Conservation (phyloP, 73 alveolate genomes). For the Loxodes magnus region DNA sequence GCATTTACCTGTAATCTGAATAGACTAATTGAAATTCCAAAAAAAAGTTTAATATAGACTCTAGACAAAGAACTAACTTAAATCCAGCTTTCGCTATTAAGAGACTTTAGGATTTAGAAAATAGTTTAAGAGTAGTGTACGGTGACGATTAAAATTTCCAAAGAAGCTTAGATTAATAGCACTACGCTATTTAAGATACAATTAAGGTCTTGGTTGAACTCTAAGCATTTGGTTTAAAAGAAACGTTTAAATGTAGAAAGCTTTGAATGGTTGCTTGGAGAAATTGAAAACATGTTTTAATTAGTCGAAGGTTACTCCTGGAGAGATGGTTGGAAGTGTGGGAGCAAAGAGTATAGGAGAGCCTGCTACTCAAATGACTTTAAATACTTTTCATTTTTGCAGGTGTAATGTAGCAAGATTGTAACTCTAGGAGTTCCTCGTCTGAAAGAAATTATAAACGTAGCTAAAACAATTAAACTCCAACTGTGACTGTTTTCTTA, state of each 20-base stretch:
- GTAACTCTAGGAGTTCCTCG: slow-evolving; percentile 99
- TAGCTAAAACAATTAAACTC: slow-evolving; percentile 90
- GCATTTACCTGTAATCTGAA: slow-evolving; percentile 89
- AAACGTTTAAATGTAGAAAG: slow-evolving; percentile 76
- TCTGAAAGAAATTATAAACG: slow-evolving; percentile 92
- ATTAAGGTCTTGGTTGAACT: slow-evolving; percentile 37
- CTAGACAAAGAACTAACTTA: slow-evolving; percentile 45
- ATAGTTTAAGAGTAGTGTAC: neutral
- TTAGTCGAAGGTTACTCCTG: slow-evolving; percentile 79
- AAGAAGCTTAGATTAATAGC: slow-evolving; percentile 66
- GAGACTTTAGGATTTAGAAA: neutral
- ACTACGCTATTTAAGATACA: slow-evolving; percentile 70
- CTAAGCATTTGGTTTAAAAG: slow-evolving; percentile 50
- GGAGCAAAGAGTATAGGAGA: slow-evolving; percentile 97
- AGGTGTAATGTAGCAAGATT: slow-evolving; percentile 93
- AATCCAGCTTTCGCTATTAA: slow-evolving; percentile 60
- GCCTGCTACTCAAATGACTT: slow-evolving; percentile 99
- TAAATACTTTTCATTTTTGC: slow-evolving; percentile 98
- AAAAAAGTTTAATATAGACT: slow-evolving; percentile 54
- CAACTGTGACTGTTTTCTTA: slow-evolving; percentile 80
- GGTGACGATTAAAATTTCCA: slow-evolving; percentile 9
- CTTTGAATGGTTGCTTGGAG: slow-evolving; percentile 90
- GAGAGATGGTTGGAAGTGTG: slow-evolving; percentile 93
- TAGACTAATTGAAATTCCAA: slow-evolving; percentile 70
- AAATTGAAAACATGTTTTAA: slow-evolving; percentile 59